These are phyloP conservation scores for Fraxinus pennsylvanica DNA, from an alignment of 257 asterid genomes.

Conservation along the genomic window DNA sequence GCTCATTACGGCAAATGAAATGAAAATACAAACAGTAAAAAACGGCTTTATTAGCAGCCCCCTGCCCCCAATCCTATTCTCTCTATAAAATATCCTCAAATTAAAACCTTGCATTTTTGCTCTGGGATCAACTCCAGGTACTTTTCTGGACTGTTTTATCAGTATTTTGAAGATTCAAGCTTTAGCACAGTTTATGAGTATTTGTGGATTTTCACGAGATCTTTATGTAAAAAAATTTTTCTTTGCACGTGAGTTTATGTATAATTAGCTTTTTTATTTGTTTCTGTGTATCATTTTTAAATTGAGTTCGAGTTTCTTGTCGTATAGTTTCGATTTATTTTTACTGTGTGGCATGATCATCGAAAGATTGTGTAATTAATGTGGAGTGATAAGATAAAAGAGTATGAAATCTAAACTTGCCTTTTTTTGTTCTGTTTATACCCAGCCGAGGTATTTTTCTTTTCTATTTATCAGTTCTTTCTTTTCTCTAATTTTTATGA, in stretches of 20 bases:
- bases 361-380: background rate
- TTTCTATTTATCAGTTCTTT: background rate
- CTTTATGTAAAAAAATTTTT: background rate
- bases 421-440: no score
- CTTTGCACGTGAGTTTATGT: background rate
- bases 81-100: background rate
- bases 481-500: background rate
- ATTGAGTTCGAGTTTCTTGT: no score
- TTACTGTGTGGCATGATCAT: no score
- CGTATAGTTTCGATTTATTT: no score
- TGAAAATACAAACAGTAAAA: no score
- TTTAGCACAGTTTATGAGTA: background rate
- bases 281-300: background rate
- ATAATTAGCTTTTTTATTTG: background rate
- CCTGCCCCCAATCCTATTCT: background rate
- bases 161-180: background rate
- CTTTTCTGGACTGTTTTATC: background rate
- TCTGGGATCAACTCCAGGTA: background rate
- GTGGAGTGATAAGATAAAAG: no score
- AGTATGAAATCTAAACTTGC: no score
- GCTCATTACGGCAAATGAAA: slow-evolving; percentile 7
- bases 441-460: background rate
- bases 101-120: background rate
- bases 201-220: background rate
- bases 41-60: background rate